Base-by-base conservation (phyloP, 345 rosid species). In the Moricandia moricandioides region DNA sequence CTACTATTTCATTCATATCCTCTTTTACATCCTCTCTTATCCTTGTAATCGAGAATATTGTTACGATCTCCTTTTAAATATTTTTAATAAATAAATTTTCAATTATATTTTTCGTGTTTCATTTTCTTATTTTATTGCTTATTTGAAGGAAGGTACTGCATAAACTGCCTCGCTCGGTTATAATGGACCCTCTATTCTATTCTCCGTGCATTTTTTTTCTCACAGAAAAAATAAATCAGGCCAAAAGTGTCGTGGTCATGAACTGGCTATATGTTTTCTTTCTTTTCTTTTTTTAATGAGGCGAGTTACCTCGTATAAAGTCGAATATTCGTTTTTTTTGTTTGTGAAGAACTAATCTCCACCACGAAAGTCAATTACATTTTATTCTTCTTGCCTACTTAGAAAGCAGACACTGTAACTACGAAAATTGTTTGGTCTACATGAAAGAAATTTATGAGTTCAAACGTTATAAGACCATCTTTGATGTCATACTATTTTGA, bases 91-190 rank as follows among this genome's bases (percentile, higher is more conserved):
- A n/a, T n/a, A n/a, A n/a, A n/a, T n/a, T n/a, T n/a, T n/a, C n/a
- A n/a, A n/a, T n/a, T n/a, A n/a, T n/a, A n/a, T n/a, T n/a, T n/a
- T n/a, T n/a, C n/a, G n/a, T n/a, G n/a, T n/a, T n/a, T n/a, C n/a
- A n/a, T n/a, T n/a, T n/a, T n/a, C n/a, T n/a, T n/a, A n/a, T n/a
- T n/a, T n/a, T n/a, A 90, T 90, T 4, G 91, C 96, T 8, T 90
- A 86, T 70, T 80, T 90, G 81, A 90, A 88, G 85, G 79, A 82
- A 78, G 73, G 93, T 11, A 84, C 96, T 39, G 89, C 93, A 12
- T 77, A 65, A 40, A 61, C 39, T 62, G 54, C 16, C 14, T 27
- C 24, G 6, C 8, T 26, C 4, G 33, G 62, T 10, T 27, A 45
- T 57, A 4, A 52, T 2, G 65, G 13, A 37, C 45, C 34, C 24